These are phyloP conservation scores for Herpomyces periplanetae DNA, from an alignment of 2,329 filamentous ascomycete species.

Conservation along the genomic window DNA sequence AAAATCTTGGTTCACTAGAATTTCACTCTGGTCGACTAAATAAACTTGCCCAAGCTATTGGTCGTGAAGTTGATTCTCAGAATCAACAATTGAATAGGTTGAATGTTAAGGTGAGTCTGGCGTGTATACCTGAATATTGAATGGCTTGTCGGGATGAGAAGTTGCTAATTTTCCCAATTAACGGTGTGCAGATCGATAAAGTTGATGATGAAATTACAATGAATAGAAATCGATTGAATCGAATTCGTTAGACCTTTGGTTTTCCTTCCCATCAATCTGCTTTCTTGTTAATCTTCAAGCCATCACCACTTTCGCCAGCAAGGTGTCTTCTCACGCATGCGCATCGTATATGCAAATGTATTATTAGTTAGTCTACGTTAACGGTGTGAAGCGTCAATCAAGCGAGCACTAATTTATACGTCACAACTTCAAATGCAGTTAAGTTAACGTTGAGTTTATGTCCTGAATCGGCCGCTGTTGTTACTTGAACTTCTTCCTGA, in stretches of 20 bases:
- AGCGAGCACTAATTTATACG: too few relatives aligned
- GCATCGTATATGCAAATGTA: too few relatives aligned
- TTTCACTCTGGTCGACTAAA: constrained; percentile 28
- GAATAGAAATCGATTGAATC: constrained; percentile 29
- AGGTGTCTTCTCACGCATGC: too few relatives aligned
- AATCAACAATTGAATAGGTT: constrained; percentile 41
- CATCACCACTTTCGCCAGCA: too few relatives aligned
- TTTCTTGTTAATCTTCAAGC: too few relatives aligned
- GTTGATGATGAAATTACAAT: constrained; percentile 45
- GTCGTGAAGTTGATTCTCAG: constrained; percentile 30
- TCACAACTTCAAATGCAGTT: too few relatives aligned
- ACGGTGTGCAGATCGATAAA: constrained; percentile 22
- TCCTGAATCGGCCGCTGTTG: too few relatives aligned
- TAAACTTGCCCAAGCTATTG: constrained; percentile 28
- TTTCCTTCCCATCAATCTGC: too few relatives aligned
- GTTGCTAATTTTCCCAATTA: constrained; percentile 5
- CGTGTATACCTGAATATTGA: constrained; percentile 1
- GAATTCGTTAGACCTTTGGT: constrained; percentile 14
- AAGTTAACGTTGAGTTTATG: too few relatives aligned
- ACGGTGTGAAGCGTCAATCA: too few relatives aligned
- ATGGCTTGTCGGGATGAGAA: not conserved
- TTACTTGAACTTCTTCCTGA: too few relatives aligned
- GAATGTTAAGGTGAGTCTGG: constrained; percentile 22
- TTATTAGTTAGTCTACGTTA: too few relatives aligned
- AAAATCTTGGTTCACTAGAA: constrained; percentile 18